Base-by-base conservation (phyloP, 176 grass and related monocot species). In the Chrysopogon serrulatus region DNA sequence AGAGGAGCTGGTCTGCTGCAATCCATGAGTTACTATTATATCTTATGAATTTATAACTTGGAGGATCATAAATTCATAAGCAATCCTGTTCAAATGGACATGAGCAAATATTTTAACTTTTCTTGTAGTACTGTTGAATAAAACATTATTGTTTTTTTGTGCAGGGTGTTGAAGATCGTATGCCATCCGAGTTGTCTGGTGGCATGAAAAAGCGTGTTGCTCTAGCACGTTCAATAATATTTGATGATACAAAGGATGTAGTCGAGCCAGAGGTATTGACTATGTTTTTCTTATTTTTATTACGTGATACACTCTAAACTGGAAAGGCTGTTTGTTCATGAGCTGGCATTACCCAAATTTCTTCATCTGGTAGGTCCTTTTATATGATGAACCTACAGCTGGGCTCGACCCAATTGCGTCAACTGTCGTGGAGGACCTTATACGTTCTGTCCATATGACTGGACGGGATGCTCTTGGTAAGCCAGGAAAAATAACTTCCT, bases 171-270 rank as follows among this genome's bases (percentile, higher is more conserved):
- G 96, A 98, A 81, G 87, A 98, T 34, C 87, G 74, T 49, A 92
- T 95, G 90, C 93, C 96, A 49, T 95, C 96, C 51, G 96, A 98
- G 82, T 85, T 98, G 49, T 98, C 96, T 44, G 96, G 96, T 63
- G 96, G 96, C 76, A 98, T 98, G 96, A 98, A 98, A 93, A 98
- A 98, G 77, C 92, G 96, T 87, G 96, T 98, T 79, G 96, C 96
- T 81, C 90, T 98, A 86, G 96, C 96, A 31, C 89, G 96, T 49
- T 95, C 96, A 10, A 98, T 98, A 82, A 98, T 98, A 86, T 95
- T 80, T 75, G 96, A 98, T 82, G 79, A 98, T 78, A 92, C 91
- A 43, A 95, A 95, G 85, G 91, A 95, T 71, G 78, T 74, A 59
- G 85, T 95, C 57, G 96, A 94, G 87, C 96, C 96, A 51, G 96